Percentiles rank a stretch among this genome's conserved stretches.
Conservation (phyloP, 495 filamentous ascomycete genomes). For the Cladorrhinum samala region DNA sequence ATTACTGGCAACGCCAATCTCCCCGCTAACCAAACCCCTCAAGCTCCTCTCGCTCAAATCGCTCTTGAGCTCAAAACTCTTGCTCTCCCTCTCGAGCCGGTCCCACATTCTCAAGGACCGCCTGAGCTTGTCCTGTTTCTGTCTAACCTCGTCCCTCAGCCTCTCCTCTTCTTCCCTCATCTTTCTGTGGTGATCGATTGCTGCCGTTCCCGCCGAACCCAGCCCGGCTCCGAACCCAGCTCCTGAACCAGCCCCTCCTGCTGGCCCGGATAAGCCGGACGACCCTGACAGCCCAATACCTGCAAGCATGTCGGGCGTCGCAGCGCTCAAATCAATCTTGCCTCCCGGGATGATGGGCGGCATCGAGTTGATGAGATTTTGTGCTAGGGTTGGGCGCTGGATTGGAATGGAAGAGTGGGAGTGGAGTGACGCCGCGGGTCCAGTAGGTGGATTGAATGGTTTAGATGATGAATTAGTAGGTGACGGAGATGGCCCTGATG, state of each 20-base stretch:
- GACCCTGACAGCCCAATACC: too few relatives aligned
- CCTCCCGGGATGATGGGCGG: slow-evolving; percentile 38
- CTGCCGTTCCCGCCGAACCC: too few relatives aligned
- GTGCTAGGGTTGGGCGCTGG: slow-evolving; percentile 34
- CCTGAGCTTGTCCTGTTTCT: slow-evolving; percentile 40
- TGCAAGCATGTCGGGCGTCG: slow-evolving; percentile 34
- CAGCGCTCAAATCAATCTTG: slow-evolving; percentile 33
- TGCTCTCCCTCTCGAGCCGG: slow-evolving; percentile 39
- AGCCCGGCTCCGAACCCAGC: too few relatives aligned
- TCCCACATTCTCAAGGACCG: slow-evolving; percentile 37
- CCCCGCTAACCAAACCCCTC: slow-evolving; percentile 41
- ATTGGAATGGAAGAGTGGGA: too few relatives aligned
- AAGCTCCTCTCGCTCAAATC: slow-evolving; percentile 40
- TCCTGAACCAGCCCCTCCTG: too few relatives aligned
- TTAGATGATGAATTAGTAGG: slow-evolving; percentile 30
- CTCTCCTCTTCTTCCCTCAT: slow-evolving; percentile 44
- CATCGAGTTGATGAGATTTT: slow-evolving; percentile 35
- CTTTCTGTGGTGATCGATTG: slow-evolving; percentile 31
- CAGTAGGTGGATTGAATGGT: slow-evolving; percentile 46
- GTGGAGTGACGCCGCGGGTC: slow-evolving; percentile 27
- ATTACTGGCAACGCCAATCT: slow-evolving; percentile 33
- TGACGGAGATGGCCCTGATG: too few relatives aligned
- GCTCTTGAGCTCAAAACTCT: slow-evolving; percentile 37
- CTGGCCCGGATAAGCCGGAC: too few relatives aligned
- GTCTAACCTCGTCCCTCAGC: slow-evolving; percentile 36